Evolutionary conservation across 371 early-diverging fungal species (phyloP).

Genomic region (Batrachochytrium dendrobatidis): DNA sequence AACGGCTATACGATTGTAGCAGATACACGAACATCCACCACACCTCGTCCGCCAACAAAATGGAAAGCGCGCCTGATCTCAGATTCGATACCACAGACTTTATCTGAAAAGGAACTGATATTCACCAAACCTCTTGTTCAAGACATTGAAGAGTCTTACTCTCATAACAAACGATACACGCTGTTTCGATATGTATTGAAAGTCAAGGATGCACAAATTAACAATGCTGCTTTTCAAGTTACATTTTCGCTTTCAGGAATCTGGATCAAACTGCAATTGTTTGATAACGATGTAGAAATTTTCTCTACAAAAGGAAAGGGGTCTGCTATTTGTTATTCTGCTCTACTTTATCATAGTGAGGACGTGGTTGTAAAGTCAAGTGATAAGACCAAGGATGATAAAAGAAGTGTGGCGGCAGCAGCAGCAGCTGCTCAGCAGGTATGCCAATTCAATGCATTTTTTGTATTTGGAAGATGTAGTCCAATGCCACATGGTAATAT

Average conservation of each 20-base stretch:
- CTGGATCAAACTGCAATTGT: constrained; percentile 31
- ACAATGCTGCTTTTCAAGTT: constrained; percentile 33
- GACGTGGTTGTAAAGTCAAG: constrained; percentile 17
- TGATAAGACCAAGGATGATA: constrained; percentile 11
- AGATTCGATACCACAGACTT: constrained; percentile 16
- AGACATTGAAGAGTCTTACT: constrained; percentile 39
- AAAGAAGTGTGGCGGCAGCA: constrained; percentile 7
- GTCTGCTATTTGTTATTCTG: constrained; percentile 22
- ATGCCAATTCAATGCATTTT: no score
- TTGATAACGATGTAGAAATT: constrained; percentile 41
- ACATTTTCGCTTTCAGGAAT: constrained; percentile 29
- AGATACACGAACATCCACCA: constrained; percentile 24
- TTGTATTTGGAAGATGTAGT: no score
- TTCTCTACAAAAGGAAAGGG: constrained; percentile 26
- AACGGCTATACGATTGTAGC: constrained; percentile 38
- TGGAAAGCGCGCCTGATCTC: constrained; percentile 39
- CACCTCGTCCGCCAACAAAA: constrained; percentile 27
- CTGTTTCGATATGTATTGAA: constrained; percentile 40
- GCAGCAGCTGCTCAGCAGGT: no score
- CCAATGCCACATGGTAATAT: no score
- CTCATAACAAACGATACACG: constrained; percentile 42
- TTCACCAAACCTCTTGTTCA: constrained; percentile 30
- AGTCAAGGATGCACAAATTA: constrained; percentile 36
- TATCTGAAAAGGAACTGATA: constrained; percentile 21
- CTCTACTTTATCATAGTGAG: constrained; percentile 24